Evolutionary conservation across 768 basidiomycete genomes (phyloP).

Genomic region (Boletus tylopilopsis): DNA sequence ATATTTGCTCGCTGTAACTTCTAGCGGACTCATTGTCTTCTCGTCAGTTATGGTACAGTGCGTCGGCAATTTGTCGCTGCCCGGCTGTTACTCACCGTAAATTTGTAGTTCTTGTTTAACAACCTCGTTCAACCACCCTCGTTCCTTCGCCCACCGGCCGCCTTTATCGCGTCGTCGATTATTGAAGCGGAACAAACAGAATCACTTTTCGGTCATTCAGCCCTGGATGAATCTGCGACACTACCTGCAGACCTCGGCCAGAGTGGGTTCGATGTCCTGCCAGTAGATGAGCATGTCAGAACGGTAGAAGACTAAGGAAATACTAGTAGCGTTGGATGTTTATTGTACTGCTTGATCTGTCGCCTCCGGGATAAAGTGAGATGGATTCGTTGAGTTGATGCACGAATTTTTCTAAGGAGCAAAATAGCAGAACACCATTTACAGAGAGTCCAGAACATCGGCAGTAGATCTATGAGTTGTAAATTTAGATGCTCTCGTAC

Average conservation of each 20-base stretch:
- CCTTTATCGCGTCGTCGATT: constrained; percentile 24
- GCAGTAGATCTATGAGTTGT: neutral
- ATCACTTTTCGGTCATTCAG: constrained; percentile 39
- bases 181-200: constrained; percentile 56
- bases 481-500: constrained; percentile 2
- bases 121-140: constrained; percentile 66
- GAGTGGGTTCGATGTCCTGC: constrained; percentile 80
- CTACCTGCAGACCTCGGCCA: constrained; percentile 80
- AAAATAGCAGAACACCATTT: neutral
- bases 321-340: neutral
- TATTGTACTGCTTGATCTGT: neutral
- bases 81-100: constrained; percentile 5
- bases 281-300: constrained; percentile 38
- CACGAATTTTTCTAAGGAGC: no score
- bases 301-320: constrained; percentile 12
- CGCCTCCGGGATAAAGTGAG: neutral
- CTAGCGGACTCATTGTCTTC: constrained; percentile 9
- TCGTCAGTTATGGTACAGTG: constrained; percentile 78
- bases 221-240: constrained; percentile 76
- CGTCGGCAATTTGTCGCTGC: constrained; percentile 20
- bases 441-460: neutral
- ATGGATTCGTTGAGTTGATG: constrained; percentile 1
- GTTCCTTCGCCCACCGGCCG: constrained; percentile 47
- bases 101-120: constrained; percentile 80
- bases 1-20: constrained; percentile 4